Evolutionary conservation across 129 eudicot genomes (phyloP), one percentile per base, ranked within the genome.

Genomic region (Glebionis coronaria): DNA sequence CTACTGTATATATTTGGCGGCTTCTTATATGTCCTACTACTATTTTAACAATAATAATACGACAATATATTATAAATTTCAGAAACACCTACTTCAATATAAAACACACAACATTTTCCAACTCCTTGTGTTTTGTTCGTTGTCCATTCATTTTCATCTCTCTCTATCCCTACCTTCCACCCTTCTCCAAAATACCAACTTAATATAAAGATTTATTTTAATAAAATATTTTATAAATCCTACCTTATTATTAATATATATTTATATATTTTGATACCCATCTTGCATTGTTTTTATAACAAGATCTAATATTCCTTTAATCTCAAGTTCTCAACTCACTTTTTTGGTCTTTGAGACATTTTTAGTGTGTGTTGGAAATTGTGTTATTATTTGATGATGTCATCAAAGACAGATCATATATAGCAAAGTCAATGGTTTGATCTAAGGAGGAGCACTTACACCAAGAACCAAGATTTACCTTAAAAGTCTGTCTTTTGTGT

Each of bases 81-180:
- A 0, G 27, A 68, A 55, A 14, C 15, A 68, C 63, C 64, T 52
- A 55, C 54, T 55, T 44, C 45, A 66, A 50, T 49, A 66, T 66
- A 66, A 50, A 66, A 66, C 11, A 28, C 19, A 44, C 4, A 18
- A 20, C 25, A 61, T 15, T 45, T 51, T 44, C 61, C 65, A 12
- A 14, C 42, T 21, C 29, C 56, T 23, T 67, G 60, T 71, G 72
- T 72, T 64, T 38, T 72, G 63, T 77, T 77, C 76, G 86, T 82
- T 78, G 84, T 65, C 82, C 82, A 74, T 74, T 78, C 80, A 74
- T 55, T 81, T 79, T 78, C 73, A 51, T 67, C 63, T 75, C 71
- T 44, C 73, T 59, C 69, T 58, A 65, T 65, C 74, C 42, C 62
- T 49, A 76, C 78, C 83, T 69, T 80, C 85, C 57, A 68, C 80